phyloP scores from a whole-genome alignment of 805 yeast genomes.

The Ogataea nakhonphanomensis region DNA sequence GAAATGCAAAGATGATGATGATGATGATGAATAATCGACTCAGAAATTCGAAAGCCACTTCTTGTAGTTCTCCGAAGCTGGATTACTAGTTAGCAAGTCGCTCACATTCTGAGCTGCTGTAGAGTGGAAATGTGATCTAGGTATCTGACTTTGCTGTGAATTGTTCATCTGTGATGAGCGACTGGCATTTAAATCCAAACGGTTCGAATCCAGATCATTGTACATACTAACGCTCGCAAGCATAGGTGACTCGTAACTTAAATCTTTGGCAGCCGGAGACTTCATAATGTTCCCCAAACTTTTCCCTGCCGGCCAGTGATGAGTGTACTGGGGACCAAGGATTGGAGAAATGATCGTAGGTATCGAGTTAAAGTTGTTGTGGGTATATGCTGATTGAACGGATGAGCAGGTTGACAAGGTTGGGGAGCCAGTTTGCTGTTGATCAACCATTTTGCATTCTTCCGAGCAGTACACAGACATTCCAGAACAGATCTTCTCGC shows the following conservation, averaged over 20 bases:
- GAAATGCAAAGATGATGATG: constrained; percentile 8
- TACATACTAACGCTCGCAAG: constrained; percentile 18
- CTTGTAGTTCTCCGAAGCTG: constrained; percentile 32
- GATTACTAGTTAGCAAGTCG: constrained; percentile 25
- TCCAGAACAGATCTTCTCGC: constrained; percentile 33
- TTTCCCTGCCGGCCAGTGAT: not conserved
- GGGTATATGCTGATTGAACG: constrained; percentile 12
- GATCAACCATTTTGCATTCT: constrained; percentile 27
- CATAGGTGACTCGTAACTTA: constrained; percentile 33
- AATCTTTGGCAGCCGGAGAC: constrained; percentile 25
- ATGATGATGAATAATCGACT: not conserved
- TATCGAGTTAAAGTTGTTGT: constrained; percentile 10
- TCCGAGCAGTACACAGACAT: constrained; percentile 35
- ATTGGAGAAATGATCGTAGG: constrained; percentile 29
- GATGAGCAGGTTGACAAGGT: constrained; percentile 23
- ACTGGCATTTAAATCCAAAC: constrained; percentile 28
- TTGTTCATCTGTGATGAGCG: not conserved
- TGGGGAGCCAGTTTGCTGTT: constrained; percentile 23
- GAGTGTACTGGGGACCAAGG: constrained; percentile 27
- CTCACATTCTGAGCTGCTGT: constrained; percentile 27
- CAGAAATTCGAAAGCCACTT: constrained; percentile 31
- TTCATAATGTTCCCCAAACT: constrained; percentile 7
- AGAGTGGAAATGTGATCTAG: constrained; percentile 5
- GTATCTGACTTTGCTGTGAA: constrained; percentile 1
- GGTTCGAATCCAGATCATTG: constrained; percentile 30